phyloP scores from a whole-genome alignment of 2,329 filamentous ascomycete genomes.

The Aspergillus spinulosporus region DNA sequence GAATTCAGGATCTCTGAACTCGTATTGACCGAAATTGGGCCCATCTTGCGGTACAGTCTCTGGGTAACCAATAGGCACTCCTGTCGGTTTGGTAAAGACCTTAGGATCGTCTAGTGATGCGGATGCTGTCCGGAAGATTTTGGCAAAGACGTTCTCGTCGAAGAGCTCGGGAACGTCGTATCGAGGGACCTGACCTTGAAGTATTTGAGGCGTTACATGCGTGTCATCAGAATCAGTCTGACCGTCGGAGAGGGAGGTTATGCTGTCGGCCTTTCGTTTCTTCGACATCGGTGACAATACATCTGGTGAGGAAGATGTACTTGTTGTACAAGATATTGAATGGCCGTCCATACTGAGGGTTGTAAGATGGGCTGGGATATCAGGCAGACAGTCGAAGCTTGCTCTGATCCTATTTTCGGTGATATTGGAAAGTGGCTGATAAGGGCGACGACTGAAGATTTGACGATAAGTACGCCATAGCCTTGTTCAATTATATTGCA shows the following conservation, averaged over 20 bases:
- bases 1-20: slow-evolving; percentile 21
- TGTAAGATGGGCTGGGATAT: not conserved
- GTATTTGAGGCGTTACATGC: not conserved
- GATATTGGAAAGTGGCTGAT: not conserved
- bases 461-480: not conserved
- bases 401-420: not conserved
- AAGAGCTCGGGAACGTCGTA: slow-evolving; percentile 10
- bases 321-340: slow-evolving; percentile 1
- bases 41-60: slow-evolving; percentile 19
- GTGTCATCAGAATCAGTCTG: not conserved
- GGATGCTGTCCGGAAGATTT: slow-evolving; percentile 16
- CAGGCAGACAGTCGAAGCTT: not conserved
- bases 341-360: not conserved
- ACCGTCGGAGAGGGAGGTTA: slow-evolving; percentile 7
- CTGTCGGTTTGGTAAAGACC: not conserved
- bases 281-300: not conserved
- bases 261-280: slow-evolving; percentile 3
- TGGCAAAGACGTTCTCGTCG: slow-evolving; percentile 20
- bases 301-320: slow-evolving; percentile 1
- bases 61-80: slow-evolving; percentile 3
- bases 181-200: not conserved
- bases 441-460: not conserved
- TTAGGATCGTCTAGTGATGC: not conserved
- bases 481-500: not conserved
- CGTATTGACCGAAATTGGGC: slow-evolving; percentile 14